phyloP scores from a whole-genome alignment of 768 basidiomycete genomes.

The Auricularia cornea region DNA sequence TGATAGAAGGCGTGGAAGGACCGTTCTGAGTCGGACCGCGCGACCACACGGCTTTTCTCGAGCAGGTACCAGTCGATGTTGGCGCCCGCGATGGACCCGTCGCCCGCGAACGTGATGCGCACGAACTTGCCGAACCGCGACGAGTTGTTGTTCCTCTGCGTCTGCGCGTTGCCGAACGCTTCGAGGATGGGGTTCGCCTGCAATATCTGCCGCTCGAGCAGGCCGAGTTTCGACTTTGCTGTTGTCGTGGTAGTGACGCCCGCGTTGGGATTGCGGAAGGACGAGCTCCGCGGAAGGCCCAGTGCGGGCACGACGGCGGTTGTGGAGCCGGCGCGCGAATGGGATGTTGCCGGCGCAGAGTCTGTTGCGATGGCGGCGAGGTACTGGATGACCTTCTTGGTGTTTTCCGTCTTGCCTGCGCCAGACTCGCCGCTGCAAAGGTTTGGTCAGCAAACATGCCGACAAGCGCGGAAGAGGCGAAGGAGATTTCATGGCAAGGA shows the following conservation, averaged over 20 bases:
- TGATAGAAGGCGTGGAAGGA: conserved; percentile 98
- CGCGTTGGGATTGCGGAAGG: conserved; percentile 42
- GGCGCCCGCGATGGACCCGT: conserved; percentile 93
- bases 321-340: conserved; percentile 47
- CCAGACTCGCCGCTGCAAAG: conserved; percentile 85
- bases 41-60: conserved; percentile 94
- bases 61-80: conserved; percentile 99
- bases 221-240: conserved; percentile 69
- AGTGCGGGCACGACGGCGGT: conserved; percentile 48
- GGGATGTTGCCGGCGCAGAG: conserved; percentile 46
- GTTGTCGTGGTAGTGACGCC: conserved; percentile 27
- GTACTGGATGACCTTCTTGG: conserved; percentile 98
- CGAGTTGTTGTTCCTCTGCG: conserved; percentile 96
- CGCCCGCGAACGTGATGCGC: conserved; percentile 84
- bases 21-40: conserved; percentile 78
- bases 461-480: not conserved
- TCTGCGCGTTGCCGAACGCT: conserved; percentile 98
- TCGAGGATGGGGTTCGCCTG: conserved; percentile 97
- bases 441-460: not conserved
- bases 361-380: conserved; percentile 94
- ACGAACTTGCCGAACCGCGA: conserved; percentile 99
- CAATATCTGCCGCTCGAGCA: conserved; percentile 91
- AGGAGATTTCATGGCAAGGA: no score
- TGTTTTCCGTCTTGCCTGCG: conserved; percentile 97
- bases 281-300: conserved; percentile 62